Base-by-base conservation (phyloP, 495 filamentous ascomycete species). In the Neurospora hispaniola region DNA sequence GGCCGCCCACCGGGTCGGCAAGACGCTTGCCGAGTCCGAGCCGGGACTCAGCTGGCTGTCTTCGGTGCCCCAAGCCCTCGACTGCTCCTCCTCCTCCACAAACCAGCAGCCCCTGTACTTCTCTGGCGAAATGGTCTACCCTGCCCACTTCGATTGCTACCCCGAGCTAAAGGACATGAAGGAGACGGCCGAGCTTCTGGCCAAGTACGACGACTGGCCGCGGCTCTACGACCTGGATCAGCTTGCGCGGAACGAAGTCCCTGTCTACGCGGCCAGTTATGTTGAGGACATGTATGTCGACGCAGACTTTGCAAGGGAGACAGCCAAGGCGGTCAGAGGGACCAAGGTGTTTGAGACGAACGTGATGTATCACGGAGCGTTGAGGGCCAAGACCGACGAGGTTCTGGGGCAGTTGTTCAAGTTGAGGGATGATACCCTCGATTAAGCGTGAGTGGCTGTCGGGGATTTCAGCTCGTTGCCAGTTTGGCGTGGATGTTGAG, bases 211-310 rank as follows among this genome's bases (percentile, higher is more conserved):
- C 10, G 86, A 89, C 69, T 98, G 96, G 95, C 73, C 90, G 1
- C 81, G 84, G 2, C 86, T 98, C 3, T 98, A 97, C 77, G 88
- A 96, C 77, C 85, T 89, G 73, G 85, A 84, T 10, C 89, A 92
- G 77, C 85, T 97, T 23, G 86, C 85, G 7, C 85, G 87, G 74
- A 98, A 98, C 76, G 84, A 91, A 73, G 94, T 98, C 0, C 94
- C 96, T 0, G 92, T 98, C 0, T 98, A 96, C 75, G 90, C 93
- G 7, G 92, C 92, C 0, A 90, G 86, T n/a, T 98, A 90, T 73
- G 77, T 93, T 1, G 92, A 98, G 72, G 95, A 98, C 80, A 97
- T 98, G 94, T 98, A 97, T 76, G 95, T 98, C 41, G 90, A 95
- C 74, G 92, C 87, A 74, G 90, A 90, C 35, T 80, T 93, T 11